A percentile compares a stretch with the other conserved stretches of the same genome.
Conservation (phyloP, 2,329 filamentous ascomycete genomes). For the Geosmithia flava region DNA sequence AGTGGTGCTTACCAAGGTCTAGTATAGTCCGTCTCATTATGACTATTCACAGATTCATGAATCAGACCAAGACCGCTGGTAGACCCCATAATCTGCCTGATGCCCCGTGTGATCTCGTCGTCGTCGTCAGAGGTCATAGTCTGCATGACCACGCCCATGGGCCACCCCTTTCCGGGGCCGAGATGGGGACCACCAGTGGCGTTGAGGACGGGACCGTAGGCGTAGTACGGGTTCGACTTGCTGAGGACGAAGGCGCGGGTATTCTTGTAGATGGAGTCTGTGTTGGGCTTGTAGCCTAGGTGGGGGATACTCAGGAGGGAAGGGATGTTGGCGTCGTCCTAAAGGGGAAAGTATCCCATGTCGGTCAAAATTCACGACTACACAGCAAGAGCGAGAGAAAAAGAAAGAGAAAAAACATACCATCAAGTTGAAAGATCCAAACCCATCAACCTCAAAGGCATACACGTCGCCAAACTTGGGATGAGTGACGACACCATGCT, state of each 20-base stretch:
- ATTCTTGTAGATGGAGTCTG: conserved; percentile 54
- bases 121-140: conserved; percentile 69
- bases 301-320: conserved; percentile 49
- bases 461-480: conserved; percentile 53
- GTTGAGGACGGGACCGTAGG: conserved; percentile 37
- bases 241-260: conserved; percentile 65
- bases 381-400: no score
- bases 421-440: conserved; percentile 47
- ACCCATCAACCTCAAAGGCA: conserved; percentile 59
- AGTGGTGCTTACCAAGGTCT: conserved; percentile 18
- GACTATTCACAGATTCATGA: conserved; percentile 47
- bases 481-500: conserved; percentile 54
- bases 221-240: conserved; percentile 62
- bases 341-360: neutral
- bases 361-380: no score
- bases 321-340: conserved; percentile 52
- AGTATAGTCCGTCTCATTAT: conserved; percentile 17
- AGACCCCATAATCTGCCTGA: conserved; percentile 52
- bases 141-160: conserved; percentile 72
- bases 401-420: conserved; percentile 10
- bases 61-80: conserved; percentile 65
- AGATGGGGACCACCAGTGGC: conserved; percentile 39
- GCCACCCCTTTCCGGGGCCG: conserved; percentile 65
- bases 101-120: conserved; percentile 55
- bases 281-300: conserved; percentile 43